phyloP scores from a whole-genome alignment of 2,329 filamentous ascomycete species.

The Xylaria sp. region DNA sequence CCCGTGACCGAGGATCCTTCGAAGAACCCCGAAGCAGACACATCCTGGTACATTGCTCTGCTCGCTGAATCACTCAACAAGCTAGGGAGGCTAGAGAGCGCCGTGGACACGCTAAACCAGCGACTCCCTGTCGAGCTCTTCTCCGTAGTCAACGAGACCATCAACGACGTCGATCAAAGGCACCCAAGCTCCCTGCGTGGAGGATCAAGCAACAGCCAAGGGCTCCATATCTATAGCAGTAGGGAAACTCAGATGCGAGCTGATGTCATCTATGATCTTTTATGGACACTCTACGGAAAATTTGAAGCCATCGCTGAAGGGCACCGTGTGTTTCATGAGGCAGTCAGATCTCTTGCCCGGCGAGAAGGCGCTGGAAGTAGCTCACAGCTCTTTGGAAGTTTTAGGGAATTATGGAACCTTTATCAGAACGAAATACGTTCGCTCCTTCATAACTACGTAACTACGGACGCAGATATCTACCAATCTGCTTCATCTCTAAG shows the following conservation, averaged over 20 bases:
- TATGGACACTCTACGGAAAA: constrained; percentile 93
- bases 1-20: constrained; percentile 84
- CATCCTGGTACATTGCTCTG: constrained; percentile 90
- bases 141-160: constrained; percentile 91
- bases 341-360: constrained; percentile 84
- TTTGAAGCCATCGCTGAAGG: constrained; percentile 98
- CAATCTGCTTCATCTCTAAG: constrained; percentile 67
- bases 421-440: constrained; percentile 98
- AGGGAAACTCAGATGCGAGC: constrained; percentile 80
- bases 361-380: constrained; percentile 77
- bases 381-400: constrained; percentile 79
- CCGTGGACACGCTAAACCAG: constrained; percentile 91
- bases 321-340: constrained; percentile 92
- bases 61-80: constrained; percentile 91
- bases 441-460: constrained; percentile 93
- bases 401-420: constrained; percentile 97
- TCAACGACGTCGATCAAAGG: constrained; percentile 90
- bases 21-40: constrained; percentile 94
- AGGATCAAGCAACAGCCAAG: constrained; percentile 62
- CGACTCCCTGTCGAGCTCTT: constrained; percentile 94
- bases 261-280: constrained; percentile 87
- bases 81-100: constrained; percentile 84
- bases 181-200: constrained; percentile 84
- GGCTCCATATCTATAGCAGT: constrained; percentile 70
- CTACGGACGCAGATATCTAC: constrained; percentile 84